Evolutionary conservation across 2,329 filamentous ascomycete genomes (phyloP), one percentile per base, ranked within the genome.

Genomic region (Alternaria sp.): DNA sequence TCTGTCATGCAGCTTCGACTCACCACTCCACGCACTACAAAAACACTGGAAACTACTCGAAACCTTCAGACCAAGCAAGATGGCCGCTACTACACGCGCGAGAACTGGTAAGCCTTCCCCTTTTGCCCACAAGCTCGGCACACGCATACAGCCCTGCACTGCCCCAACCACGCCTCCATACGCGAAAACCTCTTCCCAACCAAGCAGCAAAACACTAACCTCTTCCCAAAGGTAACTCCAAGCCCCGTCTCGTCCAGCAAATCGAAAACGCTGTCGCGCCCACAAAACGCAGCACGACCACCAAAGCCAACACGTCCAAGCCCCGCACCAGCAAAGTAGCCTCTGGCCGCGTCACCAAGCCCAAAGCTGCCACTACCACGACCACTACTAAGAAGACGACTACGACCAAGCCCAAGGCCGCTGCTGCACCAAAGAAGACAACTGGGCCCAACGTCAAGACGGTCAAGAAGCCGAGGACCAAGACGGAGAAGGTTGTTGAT

Each of bases 211-310:
- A 49, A 33, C 47, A 57, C 43, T 54, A 9, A 46, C 14, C 11
- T 21, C 25, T 37, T 18, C 33, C 26, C 18, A 18, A 33, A 65
- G 69, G 69, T 30, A 67, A 69, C 79, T 83, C 84, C 66, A 83
- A 82, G 76, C 85, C 86, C 65, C 84, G 86, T 73, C 78, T 87
- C 75, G 83, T 87, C 74, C 75, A 80, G 63, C 78, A 81, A 47
- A 74, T 86, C 72, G 84, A 87, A 74, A 84, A 83, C 14, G 80
- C 78, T 12, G 56, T 69, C 37, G 66, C 77, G 43, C 71, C 69
- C 28, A 83, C 82, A 76, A 83, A 81, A 74, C 77, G 74, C 59
- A 72, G 68, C 21, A 67, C 77, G 0, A 70, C 75, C 6, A 79
- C 78, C 71, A 82, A 80, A 72, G 78, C 80, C 57, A 75, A 75